These are phyloP conservation scores for Thymus mandschuricus DNA, from an alignment of 257 asterid genomes.

Conservation along the genomic window DNA sequence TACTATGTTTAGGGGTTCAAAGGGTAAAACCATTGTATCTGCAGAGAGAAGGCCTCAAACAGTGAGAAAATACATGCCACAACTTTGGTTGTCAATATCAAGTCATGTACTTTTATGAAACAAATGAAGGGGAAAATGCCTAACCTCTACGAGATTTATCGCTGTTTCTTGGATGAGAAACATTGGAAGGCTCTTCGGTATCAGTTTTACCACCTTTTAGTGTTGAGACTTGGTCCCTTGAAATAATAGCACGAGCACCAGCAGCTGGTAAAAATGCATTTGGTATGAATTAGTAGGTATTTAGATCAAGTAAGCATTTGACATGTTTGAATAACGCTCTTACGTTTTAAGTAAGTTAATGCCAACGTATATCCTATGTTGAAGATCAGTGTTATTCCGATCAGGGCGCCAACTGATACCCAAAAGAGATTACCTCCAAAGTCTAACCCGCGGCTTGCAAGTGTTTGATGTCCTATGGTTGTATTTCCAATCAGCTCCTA, in stretches of 20 bases:
- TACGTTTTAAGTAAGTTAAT: constrained; percentile 59
- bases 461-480: constrained; percentile 58
- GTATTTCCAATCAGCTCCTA: constrained; percentile 41
- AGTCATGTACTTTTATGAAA: neutral
- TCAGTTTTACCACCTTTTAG: constrained; percentile 36
- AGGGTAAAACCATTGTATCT: constrained; percentile 50
- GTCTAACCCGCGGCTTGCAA: constrained; percentile 56
- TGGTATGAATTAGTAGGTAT: constrained; percentile 8
- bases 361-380: constrained; percentile 60
- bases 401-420: constrained; percentile 62
- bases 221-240: constrained; percentile 52
- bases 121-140: constrained; percentile 2
- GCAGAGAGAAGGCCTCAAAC: constrained; percentile 22
- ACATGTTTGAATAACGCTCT: constrained; percentile 22
- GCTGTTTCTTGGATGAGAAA: constrained; percentile 25
- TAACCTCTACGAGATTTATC: constrained; percentile 39
- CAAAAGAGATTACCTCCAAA: constrained; percentile 51
- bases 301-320: constrained; percentile 15
- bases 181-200: constrained; percentile 21
- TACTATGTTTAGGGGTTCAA: constrained; percentile 49
- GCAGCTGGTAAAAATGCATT: constrained; percentile 56
- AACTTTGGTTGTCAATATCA: neutral
- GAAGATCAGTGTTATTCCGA: constrained; percentile 54
- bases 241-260: constrained; percentile 68
- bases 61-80: constrained; percentile 20